Conservation (phyloP, 768 basidiomycete species). For the Chalciporus chontae region DNA sequence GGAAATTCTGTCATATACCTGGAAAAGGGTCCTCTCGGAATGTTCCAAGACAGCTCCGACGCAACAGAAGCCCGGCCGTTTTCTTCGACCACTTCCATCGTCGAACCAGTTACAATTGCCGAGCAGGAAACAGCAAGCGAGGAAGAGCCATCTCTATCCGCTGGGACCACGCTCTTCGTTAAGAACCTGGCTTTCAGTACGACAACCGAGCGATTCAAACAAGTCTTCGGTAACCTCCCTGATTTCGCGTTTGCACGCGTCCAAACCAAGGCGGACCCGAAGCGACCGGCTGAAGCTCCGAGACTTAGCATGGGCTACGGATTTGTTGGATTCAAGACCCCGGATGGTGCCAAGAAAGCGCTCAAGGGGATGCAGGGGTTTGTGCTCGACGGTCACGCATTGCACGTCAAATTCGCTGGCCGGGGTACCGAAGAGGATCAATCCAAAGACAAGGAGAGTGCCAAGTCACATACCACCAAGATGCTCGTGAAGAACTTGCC, state of each 20-base stretch:
- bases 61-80: slow-evolving; percentile 14
- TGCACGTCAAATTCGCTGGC: slow-evolving; percentile 84
- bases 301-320: slow-evolving; percentile 94
- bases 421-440: slow-evolving; percentile 65
- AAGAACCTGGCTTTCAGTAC: slow-evolving; percentile 97
- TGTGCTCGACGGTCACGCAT: slow-evolving; percentile 80
- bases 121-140: slow-evolving; percentile 40
- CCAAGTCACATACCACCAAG: slow-evolving; percentile 77
- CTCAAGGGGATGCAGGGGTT: slow-evolving; percentile 76
- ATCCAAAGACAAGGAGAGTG: slow-evolving; percentile 33
- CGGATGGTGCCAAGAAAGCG: slow-evolving; percentile 70
- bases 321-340: slow-evolving; percentile 85
- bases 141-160: slow-evolving; percentile 41
- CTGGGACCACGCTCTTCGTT: slow-evolving; percentile 84
- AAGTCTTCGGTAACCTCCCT: slow-evolving; percentile 70
- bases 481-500: slow-evolving; percentile 98
- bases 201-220: slow-evolving; percentile 64
- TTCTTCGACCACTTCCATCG: slow-evolving; percentile 10
- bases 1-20: slow-evolving; percentile 90
- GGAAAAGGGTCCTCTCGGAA: slow-evolving; percentile 84
- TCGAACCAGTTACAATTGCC: slow-evolving; percentile 39
- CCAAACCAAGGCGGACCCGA: slow-evolving; percentile 88
- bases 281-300: slow-evolving; percentile 48
- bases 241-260: slow-evolving; percentile 85
- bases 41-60: slow-evolving; percentile 56